Percentiles rank a stretch among this genome's conserved stretches.
These are phyloP conservation scores for Xylaria sp. DNA, from an alignment of 2,329 filamentous ascomycete genomes.

Conservation along the genomic window DNA sequence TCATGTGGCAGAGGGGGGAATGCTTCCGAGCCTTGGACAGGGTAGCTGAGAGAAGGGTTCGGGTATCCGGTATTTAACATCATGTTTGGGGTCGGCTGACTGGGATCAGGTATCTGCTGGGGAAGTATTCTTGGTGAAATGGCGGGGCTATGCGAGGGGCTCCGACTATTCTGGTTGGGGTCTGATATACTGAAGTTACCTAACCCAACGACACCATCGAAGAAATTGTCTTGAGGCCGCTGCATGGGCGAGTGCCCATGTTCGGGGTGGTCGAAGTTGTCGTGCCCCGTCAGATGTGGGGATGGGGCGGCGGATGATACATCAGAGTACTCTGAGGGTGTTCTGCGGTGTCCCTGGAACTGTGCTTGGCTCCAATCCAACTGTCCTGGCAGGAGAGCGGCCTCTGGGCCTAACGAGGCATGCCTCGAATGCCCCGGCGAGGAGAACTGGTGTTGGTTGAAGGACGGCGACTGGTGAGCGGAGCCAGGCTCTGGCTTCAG, in stretches of 20 bases:
- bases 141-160: constrained; percentile 75
- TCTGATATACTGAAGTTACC: constrained; percentile 81
- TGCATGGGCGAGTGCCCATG: constrained; percentile 80
- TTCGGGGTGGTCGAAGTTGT: constrained; percentile 75
- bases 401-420: constrained; percentile 59
- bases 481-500: constrained; percentile 55
- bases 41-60: constrained; percentile 48
- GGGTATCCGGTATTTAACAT: constrained; percentile 47
- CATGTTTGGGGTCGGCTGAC: constrained; percentile 51
- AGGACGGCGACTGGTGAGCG: constrained; percentile 59
- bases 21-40: constrained; percentile 47
- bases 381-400: constrained; percentile 58
- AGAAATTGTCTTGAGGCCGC: constrained; percentile 72
- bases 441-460: constrained; percentile 59
- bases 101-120: constrained; percentile 57
- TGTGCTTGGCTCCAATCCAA: constrained; percentile 59
- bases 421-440: constrained; percentile 56
- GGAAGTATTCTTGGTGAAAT: constrained; percentile 65
- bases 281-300: constrained; percentile 76
- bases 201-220: constrained; percentile 77
- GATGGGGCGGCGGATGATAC: constrained; percentile 85
- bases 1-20: constrained; percentile 55
- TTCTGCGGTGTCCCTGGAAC: constrained; percentile 82
- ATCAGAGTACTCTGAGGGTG: constrained; percentile 89
- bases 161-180: constrained; percentile 69